A percentile compares a stretch with the other conserved stretches of the same genome.
phyloP scores from a whole-genome alignment of 768 basidiomycete species.

The Mycena belliarum region DNA sequence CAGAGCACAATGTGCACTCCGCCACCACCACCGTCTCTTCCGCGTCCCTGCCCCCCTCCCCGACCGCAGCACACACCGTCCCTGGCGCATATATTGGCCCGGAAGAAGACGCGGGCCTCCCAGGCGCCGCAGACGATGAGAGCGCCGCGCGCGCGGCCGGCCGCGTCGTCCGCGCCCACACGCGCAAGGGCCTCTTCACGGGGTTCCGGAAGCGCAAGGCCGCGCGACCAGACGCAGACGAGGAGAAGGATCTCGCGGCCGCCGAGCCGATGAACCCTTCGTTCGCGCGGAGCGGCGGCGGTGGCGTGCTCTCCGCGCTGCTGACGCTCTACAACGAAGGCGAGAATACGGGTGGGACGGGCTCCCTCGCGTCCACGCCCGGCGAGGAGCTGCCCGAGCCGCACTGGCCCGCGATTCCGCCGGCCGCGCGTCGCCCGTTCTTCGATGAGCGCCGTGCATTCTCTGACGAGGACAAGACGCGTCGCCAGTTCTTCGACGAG shows the following conservation, averaged over 20 bases:
- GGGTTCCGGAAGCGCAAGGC: not conserved
- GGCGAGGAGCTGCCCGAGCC: constrained; percentile 13
- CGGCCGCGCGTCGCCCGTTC: not conserved
- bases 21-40: constrained; percentile 17
- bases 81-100: constrained; percentile 62
- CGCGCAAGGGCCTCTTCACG: constrained; percentile 28
- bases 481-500: not conserved
- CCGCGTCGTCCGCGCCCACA: constrained; percentile 47
- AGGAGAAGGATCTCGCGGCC: constrained; percentile 22
- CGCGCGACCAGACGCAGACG: constrained; percentile 23
- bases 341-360: constrained; percentile 1
- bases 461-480: no score
- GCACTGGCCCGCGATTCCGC: constrained; percentile 10
- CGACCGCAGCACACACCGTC: constrained; percentile 33
- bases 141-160: constrained; percentile 37
- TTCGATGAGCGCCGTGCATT: constrained; percentile 7
- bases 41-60: constrained; percentile 23
- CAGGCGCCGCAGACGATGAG: constrained; percentile 32
- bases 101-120: constrained; percentile 64
- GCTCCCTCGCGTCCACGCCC: constrained; percentile 25
- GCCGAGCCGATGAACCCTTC: constrained; percentile 18
- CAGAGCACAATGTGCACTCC: constrained; percentile 1
- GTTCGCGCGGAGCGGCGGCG: constrained; percentile 27
- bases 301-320: constrained; percentile 66
- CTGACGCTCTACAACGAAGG: constrained; percentile 61